phyloP scores from a whole-genome alignment of 768 basidiomycete genomes.

The Plicaturopsis crispa region DNA sequence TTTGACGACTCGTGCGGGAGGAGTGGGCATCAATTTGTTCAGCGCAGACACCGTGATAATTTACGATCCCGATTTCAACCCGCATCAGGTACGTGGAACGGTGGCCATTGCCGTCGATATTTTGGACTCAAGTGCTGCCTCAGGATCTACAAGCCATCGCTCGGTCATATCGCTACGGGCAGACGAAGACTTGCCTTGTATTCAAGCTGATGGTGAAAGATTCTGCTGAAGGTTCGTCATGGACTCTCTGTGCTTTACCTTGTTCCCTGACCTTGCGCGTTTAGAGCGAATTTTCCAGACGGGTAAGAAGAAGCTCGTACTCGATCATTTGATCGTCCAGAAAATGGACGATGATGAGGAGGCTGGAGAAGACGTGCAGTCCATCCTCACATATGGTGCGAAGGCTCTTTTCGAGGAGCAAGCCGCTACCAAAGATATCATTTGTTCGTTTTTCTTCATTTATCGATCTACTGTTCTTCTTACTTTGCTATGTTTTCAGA shows the following conservation, averaged over 20 bases:
- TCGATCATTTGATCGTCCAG: constrained; percentile 94
- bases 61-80: constrained; percentile 96
- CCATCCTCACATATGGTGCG: constrained; percentile 86
- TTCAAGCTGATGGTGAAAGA: constrained; percentile 96
- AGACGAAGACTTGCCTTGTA: constrained; percentile 88
- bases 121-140: not conserved
- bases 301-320: constrained; percentile 91
- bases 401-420: constrained; percentile 74
- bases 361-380: constrained; percentile 72
- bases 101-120: not conserved
- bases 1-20: constrained; percentile 88
- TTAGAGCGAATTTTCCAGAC: constrained; percentile 86
- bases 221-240: constrained; percentile 71
- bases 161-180: constrained; percentile 90
- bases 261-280: constrained; percentile 5
- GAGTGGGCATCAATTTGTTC: constrained; percentile 81
- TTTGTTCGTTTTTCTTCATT: constrained; percentile 41
- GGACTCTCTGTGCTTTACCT: not conserved
- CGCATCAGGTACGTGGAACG: constrained; percentile 64
- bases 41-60: constrained; percentile 92
- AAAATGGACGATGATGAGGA: constrained; percentile 87
- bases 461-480: not conserved
- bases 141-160: constrained; percentile 95
- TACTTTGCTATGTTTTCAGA: constrained; percentile 32
- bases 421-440: constrained; percentile 58